phyloP scores from a whole-genome alignment of 768 basidiomycete species.

The Amanita thiersii region DNA sequence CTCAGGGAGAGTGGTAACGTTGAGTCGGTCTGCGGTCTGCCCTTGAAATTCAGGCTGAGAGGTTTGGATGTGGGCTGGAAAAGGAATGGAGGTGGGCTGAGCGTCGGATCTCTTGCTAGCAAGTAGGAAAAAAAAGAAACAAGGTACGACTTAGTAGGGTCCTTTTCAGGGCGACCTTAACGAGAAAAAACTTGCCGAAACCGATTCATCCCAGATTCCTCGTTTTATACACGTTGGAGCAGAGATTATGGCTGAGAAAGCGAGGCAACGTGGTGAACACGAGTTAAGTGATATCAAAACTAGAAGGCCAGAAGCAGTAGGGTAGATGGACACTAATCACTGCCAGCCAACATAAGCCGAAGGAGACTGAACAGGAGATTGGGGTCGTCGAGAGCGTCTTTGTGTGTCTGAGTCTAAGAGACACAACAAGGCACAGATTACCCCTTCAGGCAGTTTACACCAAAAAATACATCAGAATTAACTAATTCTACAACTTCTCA shows the following conservation, averaged over 20 bases:
- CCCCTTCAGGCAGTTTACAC: background rate
- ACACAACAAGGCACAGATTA: background rate
- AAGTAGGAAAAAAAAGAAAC: slow-evolving; percentile 13
- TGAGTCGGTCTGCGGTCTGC: slow-evolving; percentile 24
- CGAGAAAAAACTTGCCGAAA: slow-evolving; percentile 59
- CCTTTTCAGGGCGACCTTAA: slow-evolving; percentile 15
- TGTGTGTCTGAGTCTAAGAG: too few relatives aligned
- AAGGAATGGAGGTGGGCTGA: slow-evolving; percentile 37
- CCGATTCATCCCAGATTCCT: slow-evolving; percentile 61
- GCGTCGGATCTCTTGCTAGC: slow-evolving; percentile 74
- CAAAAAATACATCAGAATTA: background rate
- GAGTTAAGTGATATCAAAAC: slow-evolving; percentile 38
- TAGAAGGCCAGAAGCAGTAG: too few relatives aligned
- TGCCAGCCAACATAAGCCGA: background rate
- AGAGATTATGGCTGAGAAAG: slow-evolving; percentile 24
- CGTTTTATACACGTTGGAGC: slow-evolving; percentile 64
- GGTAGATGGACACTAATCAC: slow-evolving; percentile 11
- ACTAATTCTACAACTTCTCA: slow-evolving; percentile 5
- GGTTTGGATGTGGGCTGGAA: slow-evolving; percentile 9
- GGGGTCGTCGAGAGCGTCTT: background rate
- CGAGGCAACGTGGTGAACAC: slow-evolving; percentile 72
- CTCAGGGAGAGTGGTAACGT: slow-evolving; percentile 39
- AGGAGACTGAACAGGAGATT: background rate
- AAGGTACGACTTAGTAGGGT: slow-evolving; percentile 16
- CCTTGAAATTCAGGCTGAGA: slow-evolving; percentile 11